A percentile compares a stretch with the other conserved stretches of the same genome.
phyloP scores from a whole-genome alignment of 1,284 basidiomycete species.

The Hymenochaete sp. region DNA sequence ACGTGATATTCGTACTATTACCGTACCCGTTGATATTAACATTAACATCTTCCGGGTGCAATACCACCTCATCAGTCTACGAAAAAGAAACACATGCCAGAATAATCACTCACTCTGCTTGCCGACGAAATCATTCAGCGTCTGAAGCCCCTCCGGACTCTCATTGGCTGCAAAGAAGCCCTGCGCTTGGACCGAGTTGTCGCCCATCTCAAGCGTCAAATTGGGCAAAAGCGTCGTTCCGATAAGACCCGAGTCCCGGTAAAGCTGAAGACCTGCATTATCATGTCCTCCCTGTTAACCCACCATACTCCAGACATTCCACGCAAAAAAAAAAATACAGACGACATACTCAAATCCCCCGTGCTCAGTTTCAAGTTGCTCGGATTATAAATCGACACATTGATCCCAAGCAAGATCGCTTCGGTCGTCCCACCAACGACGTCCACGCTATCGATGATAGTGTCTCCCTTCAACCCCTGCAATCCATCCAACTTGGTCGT shows the following conservation, averaged over 20 bases:
- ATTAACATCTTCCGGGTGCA: constrained; percentile 37
- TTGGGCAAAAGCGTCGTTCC: constrained; percentile 56
- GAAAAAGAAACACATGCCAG: neutral
- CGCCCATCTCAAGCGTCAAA: constrained; percentile 48
- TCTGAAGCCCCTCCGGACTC: constrained; percentile 52
- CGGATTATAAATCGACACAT: constrained; percentile 62
- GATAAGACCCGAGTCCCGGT: constrained; percentile 40
- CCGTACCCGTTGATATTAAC: constrained; percentile 49
- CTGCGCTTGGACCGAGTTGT: constrained; percentile 43
- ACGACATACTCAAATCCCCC: constrained; percentile 45
- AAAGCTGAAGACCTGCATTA: constrained; percentile 54
- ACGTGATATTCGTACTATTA: constrained; percentile 52
- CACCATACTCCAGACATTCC: too few species aligned
- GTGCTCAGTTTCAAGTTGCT: constrained; percentile 57
- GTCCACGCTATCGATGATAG: constrained; percentile 56
- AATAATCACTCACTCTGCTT: constrained; percentile 33
- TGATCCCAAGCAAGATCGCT: constrained; percentile 53
- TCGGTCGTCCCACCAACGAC: constrained; percentile 61
- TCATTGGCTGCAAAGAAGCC: constrained; percentile 52
- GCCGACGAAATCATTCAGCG: constrained; percentile 65
- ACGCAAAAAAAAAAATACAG: too few species aligned
- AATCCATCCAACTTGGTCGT: constrained; percentile 58
- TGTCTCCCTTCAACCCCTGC: constrained; percentile 51
- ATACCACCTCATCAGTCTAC: neutral
- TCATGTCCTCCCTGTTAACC: too few species aligned